Conservation (phyloP, 768 basidiomycete species). For the Scleroderma citrinum region DNA sequence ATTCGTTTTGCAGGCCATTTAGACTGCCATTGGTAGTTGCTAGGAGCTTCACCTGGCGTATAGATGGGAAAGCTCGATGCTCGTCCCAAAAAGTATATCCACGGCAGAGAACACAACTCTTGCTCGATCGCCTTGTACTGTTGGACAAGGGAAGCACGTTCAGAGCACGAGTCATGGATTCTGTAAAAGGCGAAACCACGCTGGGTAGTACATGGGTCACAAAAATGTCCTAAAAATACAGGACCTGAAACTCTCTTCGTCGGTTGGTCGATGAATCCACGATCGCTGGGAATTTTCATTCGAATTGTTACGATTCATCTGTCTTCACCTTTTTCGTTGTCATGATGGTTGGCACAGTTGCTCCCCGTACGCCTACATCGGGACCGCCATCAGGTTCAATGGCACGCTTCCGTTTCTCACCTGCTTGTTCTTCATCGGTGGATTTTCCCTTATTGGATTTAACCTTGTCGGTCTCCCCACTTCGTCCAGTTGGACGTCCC, state of each 20-base stretch:
- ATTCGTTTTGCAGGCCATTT: too few relatives aligned
- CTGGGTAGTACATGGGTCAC: background rate
- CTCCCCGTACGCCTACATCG: constrained; percentile 59
- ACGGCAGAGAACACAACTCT: too few relatives aligned
- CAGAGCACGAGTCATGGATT: background rate
- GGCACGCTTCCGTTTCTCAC: constrained; percentile 73
- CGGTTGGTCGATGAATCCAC: background rate
- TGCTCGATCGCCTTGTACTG: too few relatives aligned
- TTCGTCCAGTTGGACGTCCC: constrained; percentile 16
- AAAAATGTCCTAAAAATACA: background rate
- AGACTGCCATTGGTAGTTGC: too few relatives aligned
- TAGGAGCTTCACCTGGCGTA: too few relatives aligned
- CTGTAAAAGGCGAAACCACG: background rate
- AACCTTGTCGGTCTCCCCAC: constrained; percentile 13
- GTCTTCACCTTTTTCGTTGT: constrained; percentile 37
- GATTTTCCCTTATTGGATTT: constrained; percentile 13
- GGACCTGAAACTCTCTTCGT: background rate
- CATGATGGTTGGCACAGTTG: constrained; percentile 45
- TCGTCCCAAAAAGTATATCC: too few relatives aligned
- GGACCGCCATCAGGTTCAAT: constrained; percentile 77
- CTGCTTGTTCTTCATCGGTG: constrained; percentile 40
- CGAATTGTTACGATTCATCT: constrained; percentile 23
- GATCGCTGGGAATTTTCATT: background rate
- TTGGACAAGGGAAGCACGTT: background rate
- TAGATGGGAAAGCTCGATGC: too few relatives aligned